phyloP scores from a whole-genome alignment of 2,329 filamentous ascomycete genomes.

The Aureobasidium subglaciale region DNA sequence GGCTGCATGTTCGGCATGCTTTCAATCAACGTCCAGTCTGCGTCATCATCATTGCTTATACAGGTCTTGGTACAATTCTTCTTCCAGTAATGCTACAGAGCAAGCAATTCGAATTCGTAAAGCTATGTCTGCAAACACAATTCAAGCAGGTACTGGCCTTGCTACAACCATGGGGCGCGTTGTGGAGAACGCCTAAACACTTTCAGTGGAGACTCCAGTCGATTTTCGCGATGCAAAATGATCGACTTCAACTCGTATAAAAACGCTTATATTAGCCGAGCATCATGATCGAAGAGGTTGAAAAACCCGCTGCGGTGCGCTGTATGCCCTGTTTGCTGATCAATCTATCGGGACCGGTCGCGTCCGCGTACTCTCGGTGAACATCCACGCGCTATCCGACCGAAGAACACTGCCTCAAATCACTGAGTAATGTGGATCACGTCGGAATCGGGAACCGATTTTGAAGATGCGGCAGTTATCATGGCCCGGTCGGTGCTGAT shows the following conservation, averaged over 20 bases:
- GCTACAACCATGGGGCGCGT: neutral
- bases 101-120: neutral
- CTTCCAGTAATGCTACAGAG: neutral
- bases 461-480: neutral
- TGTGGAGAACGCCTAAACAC: neutral
- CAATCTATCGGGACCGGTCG: neutral
- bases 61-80: too few relatives aligned
- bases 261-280: slow-evolving; percentile 11
- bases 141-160: too few relatives aligned
- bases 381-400: neutral
- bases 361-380: neutral
- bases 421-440: too few relatives aligned
- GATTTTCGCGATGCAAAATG: neutral
- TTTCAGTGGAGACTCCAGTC: slow-evolving; percentile 8
- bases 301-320: too few relatives aligned
- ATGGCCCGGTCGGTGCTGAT: neutral
- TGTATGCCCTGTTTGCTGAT: too few relatives aligned
- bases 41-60: neutral
- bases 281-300: neutral
- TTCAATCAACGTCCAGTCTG: neutral
- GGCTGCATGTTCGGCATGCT: neutral
- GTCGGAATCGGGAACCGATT: neutral
- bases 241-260: slow-evolving; percentile 4
- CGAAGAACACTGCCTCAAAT: neutral
- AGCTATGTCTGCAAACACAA: neutral